These are phyloP conservation scores for Hyaloscypha bicolor DNA, from an alignment of 495 filamentous ascomycete genomes.

Conservation along the genomic window DNA sequence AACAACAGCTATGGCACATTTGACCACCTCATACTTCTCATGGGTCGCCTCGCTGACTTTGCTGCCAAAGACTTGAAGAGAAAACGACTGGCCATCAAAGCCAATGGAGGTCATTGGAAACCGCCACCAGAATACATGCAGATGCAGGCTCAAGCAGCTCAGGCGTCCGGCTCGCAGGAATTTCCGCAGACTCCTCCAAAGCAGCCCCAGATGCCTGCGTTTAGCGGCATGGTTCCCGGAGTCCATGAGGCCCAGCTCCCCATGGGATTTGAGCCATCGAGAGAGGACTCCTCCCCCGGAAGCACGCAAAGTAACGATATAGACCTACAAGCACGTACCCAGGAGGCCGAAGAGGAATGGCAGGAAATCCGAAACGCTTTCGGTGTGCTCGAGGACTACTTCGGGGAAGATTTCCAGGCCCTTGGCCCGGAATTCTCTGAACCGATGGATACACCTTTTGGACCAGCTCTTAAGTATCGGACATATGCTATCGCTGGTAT, in stretches of 20 bases:
- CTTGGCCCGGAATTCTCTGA: slow-evolving; percentile 68
- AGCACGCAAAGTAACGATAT: slow-evolving; percentile 44
- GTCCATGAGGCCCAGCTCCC: slow-evolving; percentile 55
- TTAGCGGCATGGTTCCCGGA: slow-evolving; percentile 66
- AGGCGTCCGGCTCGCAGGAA: slow-evolving; percentile 4
- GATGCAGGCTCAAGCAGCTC: slow-evolving; percentile 20
- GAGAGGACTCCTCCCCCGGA: slow-evolving; percentile 40
- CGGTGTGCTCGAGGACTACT: slow-evolving; percentile 58
- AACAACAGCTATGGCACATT: slow-evolving; percentile 69
- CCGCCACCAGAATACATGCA: slow-evolving; percentile 23
- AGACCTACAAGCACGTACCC: slow-evolving; percentile 62
- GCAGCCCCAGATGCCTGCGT: slow-evolving; percentile 37
- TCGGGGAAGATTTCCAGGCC: slow-evolving; percentile 78
- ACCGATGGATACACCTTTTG: slow-evolving; percentile 75
- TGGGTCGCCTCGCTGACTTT: slow-evolving; percentile 84
- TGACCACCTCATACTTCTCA: slow-evolving; percentile 81
- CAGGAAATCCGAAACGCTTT: slow-evolving; percentile 72
- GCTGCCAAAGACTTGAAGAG: slow-evolving; percentile 74
- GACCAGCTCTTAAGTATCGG: slow-evolving; percentile 78
- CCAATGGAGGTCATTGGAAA: slow-evolving; percentile 30
- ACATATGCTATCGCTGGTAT: slow-evolving; percentile 84
- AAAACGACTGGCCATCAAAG: slow-evolving; percentile 65
- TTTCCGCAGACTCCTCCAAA: not conserved
- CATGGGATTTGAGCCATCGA: slow-evolving; percentile 52
- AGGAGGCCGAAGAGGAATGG: slow-evolving; percentile 79